These are phyloP conservation scores for Phytophthora tubulina DNA, from an alignment of 352 stramenopile species.

Conservation along the genomic window DNA sequence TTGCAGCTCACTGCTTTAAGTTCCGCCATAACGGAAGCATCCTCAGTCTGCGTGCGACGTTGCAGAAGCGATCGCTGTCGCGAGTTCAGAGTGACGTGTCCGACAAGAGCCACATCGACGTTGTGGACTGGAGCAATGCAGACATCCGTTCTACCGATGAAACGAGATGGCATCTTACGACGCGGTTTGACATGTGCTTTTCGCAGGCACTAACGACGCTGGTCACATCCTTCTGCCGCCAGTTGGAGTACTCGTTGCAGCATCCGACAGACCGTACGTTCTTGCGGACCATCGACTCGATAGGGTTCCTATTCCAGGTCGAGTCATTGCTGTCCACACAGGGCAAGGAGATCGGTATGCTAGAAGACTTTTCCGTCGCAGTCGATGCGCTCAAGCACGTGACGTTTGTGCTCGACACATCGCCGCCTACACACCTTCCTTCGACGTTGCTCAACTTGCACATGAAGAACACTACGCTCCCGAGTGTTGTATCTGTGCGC, in stretches of 20 bases:
- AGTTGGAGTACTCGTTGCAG: constrained; percentile 77
- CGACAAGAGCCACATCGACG: constrained; percentile 38
- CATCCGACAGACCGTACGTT: constrained; percentile 65
- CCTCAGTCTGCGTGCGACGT: constrained; percentile 62
- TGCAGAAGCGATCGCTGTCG: constrained; percentile 69
- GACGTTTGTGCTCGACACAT: constrained; percentile 75
- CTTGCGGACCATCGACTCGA: constrained; percentile 66
- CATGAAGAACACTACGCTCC: constrained; percentile 76
- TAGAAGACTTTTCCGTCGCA: constrained; percentile 90
- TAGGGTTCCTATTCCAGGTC: constrained; percentile 89
- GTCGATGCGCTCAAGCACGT: constrained; percentile 82
- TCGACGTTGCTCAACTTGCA: constrained; percentile 82
- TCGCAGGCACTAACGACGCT: constrained; percentile 81
- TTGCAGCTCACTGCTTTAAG: constrained; percentile 85
- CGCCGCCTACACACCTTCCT: constrained; percentile 62
- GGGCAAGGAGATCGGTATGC: constrained; percentile 96
- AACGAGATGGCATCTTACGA: constrained; percentile 80
- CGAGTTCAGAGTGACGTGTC: constrained; percentile 58
- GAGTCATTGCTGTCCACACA: constrained; percentile 95
- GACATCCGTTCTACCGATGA: constrained; percentile 65
- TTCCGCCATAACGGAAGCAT: constrained; percentile 84
- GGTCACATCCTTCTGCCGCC: constrained; percentile 77
- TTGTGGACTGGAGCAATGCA: constrained; percentile 67
- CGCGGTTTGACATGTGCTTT: constrained; percentile 81
- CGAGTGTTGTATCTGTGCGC: constrained; percentile 77